These are phyloP conservation scores for Massarina eburnea DNA, from an alignment of 2,329 filamentous ascomycete genomes.

Conservation along the genomic window DNA sequence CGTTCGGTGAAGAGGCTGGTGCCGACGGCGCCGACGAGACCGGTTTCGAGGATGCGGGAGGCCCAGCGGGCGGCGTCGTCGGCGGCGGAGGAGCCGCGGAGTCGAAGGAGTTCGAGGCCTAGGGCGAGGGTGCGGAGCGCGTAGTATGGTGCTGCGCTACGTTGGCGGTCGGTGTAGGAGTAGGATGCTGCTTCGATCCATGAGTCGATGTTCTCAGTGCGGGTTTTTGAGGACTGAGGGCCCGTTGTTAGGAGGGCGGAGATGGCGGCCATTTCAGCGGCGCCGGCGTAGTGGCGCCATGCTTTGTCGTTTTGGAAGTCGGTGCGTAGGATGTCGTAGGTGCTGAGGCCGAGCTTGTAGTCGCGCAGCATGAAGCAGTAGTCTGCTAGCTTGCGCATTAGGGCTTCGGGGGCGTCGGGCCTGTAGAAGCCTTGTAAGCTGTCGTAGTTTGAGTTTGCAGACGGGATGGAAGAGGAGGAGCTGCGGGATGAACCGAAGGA, in stretches of 20 bases:
- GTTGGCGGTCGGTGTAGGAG: constrained; percentile 74
- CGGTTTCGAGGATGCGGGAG: constrained; percentile 71
- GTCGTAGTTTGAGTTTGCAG: constrained; percentile 73
- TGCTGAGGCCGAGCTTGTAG: constrained; percentile 88
- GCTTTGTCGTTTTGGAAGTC: constrained; percentile 96
- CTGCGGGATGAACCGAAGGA: constrained; percentile 72
- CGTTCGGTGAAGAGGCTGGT: constrained; percentile 85
- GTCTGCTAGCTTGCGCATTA: constrained; percentile 90
- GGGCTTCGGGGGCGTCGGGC: constrained; percentile 80
- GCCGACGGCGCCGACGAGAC: constrained; percentile 72
- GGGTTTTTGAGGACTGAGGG: constrained; percentile 70
- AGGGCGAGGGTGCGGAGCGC: constrained; percentile 77
- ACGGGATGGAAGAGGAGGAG: constrained; percentile 53
- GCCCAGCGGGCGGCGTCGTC: constrained; percentile 90
- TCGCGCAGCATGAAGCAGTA: constrained; percentile 97
- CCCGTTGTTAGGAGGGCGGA: constrained; percentile 78
- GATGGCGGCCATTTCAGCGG: constrained; percentile 92
- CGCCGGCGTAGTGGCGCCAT: constrained; percentile 91
- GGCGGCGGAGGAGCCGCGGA: constrained; percentile 75
- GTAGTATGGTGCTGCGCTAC: constrained; percentile 77
- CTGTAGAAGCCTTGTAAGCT: constrained; percentile 75
- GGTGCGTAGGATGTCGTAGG: constrained; percentile 83
- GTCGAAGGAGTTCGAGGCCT: constrained; percentile 77
- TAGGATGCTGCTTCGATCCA: constrained; percentile 90
- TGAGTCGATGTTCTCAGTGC: constrained; percentile 78